Percentiles rank a stretch among this genome's conserved stretches.
These are phyloP conservation scores for Epichloe coenophiala DNA, from an alignment of 2,329 filamentous ascomycete genomes.

Conservation along the genomic window DNA sequence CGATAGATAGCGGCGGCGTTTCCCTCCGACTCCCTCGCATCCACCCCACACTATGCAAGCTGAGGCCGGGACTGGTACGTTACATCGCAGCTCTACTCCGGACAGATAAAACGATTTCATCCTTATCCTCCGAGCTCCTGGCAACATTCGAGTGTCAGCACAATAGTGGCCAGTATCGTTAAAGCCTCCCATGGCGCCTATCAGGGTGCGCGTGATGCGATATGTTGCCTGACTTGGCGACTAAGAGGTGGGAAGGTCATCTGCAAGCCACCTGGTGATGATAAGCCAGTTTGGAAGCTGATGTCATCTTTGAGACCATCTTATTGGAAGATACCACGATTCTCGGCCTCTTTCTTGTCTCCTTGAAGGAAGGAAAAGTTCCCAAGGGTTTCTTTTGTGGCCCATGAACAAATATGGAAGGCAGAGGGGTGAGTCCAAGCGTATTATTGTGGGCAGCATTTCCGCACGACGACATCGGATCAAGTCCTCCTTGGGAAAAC, in stretches of 20 bases:
- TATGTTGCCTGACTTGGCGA: neutral
- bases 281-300: neutral
- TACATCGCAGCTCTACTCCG: conserved; percentile 1
- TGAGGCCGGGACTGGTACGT: neutral
- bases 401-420: too few species aligned
- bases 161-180: neutral
- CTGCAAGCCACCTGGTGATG: neutral
- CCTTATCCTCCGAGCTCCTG: neutral
- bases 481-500: neutral
- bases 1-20: neutral
- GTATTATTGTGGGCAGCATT: neutral
- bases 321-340: neutral
- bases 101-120: neutral
- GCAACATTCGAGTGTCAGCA: neutral
- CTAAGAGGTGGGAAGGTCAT: neutral
- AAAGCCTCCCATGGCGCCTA: conserved; percentile 2
- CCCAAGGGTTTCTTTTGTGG: too few species aligned
- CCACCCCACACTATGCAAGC: neutral
- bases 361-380: too few species aligned
- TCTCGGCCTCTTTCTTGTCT: neutral
- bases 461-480: neutral
- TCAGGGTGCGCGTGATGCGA: neutral
- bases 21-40: neutral
- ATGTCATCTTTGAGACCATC: too few species aligned
- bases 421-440: too few species aligned